Evolutionary conservation across 371 early-diverging fungal species (phyloP), one percentile per base, ranked within the genome.

Genomic region (Mortierella sp.): DNA sequence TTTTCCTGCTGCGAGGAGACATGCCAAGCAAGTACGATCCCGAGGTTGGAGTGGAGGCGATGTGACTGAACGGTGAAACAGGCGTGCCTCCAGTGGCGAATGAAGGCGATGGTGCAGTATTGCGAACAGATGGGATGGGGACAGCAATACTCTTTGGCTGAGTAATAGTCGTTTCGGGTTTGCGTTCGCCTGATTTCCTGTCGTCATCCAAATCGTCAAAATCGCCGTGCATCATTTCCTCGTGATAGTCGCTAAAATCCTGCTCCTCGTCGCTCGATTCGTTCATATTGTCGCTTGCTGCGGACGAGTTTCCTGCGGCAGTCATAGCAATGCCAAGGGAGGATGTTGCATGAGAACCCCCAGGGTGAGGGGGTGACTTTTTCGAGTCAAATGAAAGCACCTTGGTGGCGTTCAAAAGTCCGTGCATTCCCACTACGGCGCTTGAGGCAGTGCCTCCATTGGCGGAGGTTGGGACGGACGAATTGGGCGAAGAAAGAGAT

Each of bases 151-250:
- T 70, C 73, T 85, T 79, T 21, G 81, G 76, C 31, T 75, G 81
- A 10, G 81, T 54, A 2, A 76, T 45, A 21, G 60, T 54, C 19
- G 47, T 11, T 45, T 70, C 78, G 26, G 71, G 57, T 74, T 77
- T 89, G 52, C 79, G 75, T 2, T 71, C 79, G 47, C 70, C 77
- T 14, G 31, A 21, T 45, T 60, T 77, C 71, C 47, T 79, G 42
- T 85, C 86, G 55, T 79, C 82, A 3, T 75, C 82, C 77, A 88
- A 50, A 55, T 90, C 90, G 7, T 87, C 89, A 81, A 92, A 88
- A 57, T 90, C 90, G 31, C 91, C 91, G 50, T 88, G 90, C 78
- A 92, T 81, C 92, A 92, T 92, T 76, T 92, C 92, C 71, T 92
- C 92, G 73, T 90, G 88, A 73, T 90, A 92, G 79, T 92, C 92